phyloP scores from a whole-genome alignment of 2,329 filamentous ascomycete species.

The Fusarium coicis region DNA sequence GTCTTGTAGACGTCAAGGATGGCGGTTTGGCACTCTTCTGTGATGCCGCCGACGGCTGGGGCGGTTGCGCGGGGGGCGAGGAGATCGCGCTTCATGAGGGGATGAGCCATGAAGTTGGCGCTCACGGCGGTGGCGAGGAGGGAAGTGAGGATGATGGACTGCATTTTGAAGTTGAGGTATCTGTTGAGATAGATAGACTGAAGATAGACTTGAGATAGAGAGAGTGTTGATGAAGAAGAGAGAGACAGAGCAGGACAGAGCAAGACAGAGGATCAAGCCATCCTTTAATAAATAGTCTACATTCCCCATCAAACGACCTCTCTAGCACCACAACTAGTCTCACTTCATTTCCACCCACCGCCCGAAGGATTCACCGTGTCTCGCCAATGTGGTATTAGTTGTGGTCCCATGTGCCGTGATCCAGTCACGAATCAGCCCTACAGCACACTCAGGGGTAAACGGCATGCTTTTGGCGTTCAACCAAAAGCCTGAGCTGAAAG shows the following conservation, averaged over 20 bases:
- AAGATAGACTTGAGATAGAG: background rate
- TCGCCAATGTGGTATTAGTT: background rate
- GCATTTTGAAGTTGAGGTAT: conserved; percentile 38
- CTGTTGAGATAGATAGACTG: background rate
- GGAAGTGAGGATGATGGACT: conserved; percentile 43
- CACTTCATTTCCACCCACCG: conserved; percentile 26
- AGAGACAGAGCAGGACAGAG: background rate
- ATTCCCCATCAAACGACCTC: background rate
- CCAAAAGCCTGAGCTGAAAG: background rate
- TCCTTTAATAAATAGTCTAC: conserved; percentile 17
- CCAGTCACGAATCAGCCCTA: conserved; percentile 18
- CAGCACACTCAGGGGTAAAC: background rate
- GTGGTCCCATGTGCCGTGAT: background rate
- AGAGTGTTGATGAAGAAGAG: background rate
- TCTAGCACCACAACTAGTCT: background rate
- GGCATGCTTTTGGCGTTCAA: background rate
- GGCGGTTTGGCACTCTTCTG: conserved; percentile 39
- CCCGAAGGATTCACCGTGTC: background rate
- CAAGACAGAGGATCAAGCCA: background rate
- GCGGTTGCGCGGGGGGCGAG: conserved; percentile 43
- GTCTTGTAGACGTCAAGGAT: conserved; percentile 38
- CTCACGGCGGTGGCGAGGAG: conserved; percentile 44
- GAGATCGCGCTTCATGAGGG: conserved; percentile 42
- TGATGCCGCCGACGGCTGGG: conserved; percentile 2
- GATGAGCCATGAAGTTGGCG: conserved; percentile 45